Evolutionary conservation across 108 stramenopile genomes (phyloP).

Genomic region (Discostella pseudostelligera): DNA sequence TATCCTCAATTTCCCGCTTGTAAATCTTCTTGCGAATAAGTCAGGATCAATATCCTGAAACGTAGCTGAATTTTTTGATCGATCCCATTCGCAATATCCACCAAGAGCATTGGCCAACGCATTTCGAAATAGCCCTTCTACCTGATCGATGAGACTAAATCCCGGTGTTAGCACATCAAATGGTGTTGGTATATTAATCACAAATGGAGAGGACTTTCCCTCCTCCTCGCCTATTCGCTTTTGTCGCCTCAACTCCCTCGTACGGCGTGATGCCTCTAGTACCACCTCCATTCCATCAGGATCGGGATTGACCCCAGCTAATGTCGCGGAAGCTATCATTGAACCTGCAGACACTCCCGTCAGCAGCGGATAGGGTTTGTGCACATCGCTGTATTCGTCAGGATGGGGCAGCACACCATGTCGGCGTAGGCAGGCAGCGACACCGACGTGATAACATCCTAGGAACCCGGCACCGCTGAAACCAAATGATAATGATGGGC

Average conservation of each 20-base stretch:
- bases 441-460: constrained; percentile 67
- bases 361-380: constrained; percentile 15
- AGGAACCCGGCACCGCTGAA: constrained; percentile 71
- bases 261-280: constrained; percentile 43
- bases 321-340: constrained; percentile 48
- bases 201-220: neutral
- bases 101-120: constrained; percentile 43
- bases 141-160: constrained; percentile 64
- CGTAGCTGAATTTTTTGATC: neutral
- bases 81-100: constrained; percentile 10
- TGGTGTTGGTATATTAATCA: constrained; percentile 7
- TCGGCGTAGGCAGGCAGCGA: constrained; percentile 43
- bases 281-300: constrained; percentile 57
- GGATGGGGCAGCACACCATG: constrained; percentile 42
- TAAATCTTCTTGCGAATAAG: constrained; percentile 35
- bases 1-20: constrained; percentile 42
- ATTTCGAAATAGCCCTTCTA: constrained; percentile 41
- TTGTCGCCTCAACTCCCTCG: constrained; percentile 30
- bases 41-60: constrained; percentile 49
- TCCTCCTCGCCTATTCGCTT: neutral
- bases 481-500: constrained; percentile 38
- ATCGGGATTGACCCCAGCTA: constrained; percentile 50
- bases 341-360: constrained; percentile 70
- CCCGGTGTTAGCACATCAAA: constrained; percentile 60
- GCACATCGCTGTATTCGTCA: constrained; percentile 1